A percentile compares a stretch with the other conserved stretches of the same genome.
These are phyloP conservation scores for Lathyrus oleraceus DNA, from an alignment of 306 rosid genomes.

Conservation along the genomic window DNA sequence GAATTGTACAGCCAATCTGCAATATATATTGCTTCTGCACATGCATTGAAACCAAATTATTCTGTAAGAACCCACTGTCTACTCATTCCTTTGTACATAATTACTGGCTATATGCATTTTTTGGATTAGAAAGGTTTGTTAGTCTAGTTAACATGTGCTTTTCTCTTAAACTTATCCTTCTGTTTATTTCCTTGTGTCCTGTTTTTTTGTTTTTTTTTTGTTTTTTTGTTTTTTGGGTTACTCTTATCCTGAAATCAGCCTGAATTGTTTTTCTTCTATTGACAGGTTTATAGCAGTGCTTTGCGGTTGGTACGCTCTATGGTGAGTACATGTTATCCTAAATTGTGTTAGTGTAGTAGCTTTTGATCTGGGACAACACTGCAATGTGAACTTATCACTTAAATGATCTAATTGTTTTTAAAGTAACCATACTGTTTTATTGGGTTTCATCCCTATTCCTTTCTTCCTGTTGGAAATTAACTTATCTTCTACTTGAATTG, in stretches of 20 bases:
- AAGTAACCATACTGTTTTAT: constrained; percentile 14
- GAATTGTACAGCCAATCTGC: constrained; percentile 99
- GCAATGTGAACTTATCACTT: constrained; percentile 25
- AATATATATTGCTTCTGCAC: constrained; percentile 98
- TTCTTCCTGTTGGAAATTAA: constrained; percentile 27
- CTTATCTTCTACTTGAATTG: constrained; percentile 23
- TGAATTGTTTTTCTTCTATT: constrained; percentile 5
- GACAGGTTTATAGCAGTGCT: constrained; percentile 98
- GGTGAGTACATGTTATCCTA: constrained; percentile 60
- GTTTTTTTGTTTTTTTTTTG: neutral
- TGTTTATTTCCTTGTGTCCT: constrained; percentile 4
- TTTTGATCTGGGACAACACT: constrained; percentile 28
- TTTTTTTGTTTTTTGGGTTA: too few relatives aligned
- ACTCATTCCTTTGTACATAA: constrained; percentile 14
- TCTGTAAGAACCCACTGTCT: constrained; percentile 56
- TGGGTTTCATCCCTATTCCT: constrained; percentile 22
- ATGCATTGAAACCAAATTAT: constrained; percentile 92
- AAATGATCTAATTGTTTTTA: constrained; percentile 16
- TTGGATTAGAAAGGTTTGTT: constrained; percentile 25
- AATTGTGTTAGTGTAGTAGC: constrained; percentile 21
- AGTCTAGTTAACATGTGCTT: constrained; percentile 30
- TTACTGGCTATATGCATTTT: constrained; percentile 18
- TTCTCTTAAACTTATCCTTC: constrained; percentile 14
- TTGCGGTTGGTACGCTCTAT: constrained; percentile 95
- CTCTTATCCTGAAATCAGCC: constrained; percentile 16